phyloP scores from a whole-genome alignment of 176 grass and related monocot genomes.

The Tillandsia fasciculata region DNA sequence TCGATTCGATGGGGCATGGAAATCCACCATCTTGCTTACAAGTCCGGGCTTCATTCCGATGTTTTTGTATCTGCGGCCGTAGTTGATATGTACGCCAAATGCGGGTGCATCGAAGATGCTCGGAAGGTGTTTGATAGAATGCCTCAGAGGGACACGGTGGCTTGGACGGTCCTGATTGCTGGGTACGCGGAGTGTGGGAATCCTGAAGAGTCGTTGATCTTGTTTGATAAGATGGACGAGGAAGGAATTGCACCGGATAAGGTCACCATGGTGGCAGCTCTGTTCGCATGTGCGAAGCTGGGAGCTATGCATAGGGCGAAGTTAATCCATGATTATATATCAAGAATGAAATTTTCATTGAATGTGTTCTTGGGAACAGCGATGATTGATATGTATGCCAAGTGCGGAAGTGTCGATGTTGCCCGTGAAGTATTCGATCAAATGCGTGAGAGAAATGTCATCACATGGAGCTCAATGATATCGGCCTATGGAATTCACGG shows the following conservation, averaged over 20 bases:
- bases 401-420: neutral
- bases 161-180: neutral
- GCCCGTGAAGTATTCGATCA: neutral
- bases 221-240: neutral
- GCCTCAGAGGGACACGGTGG: neutral
- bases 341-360: neutral
- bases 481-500: neutral
- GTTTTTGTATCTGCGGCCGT: constrained; percentile 1
- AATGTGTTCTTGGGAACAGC: constrained; percentile 1
- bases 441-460: neutral
- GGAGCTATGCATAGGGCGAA: neutral
- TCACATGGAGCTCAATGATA: neutral
- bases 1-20: neutral
- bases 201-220: neutral
- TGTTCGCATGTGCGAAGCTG: neutral
- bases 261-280: neutral
- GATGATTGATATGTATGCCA: constrained; percentile 1
- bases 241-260: neutral
- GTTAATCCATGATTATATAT: neutral
- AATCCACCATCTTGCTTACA: neutral
- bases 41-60: constrained; percentile 1
- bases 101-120: neutral
- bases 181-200: neutral
- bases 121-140: neutral
- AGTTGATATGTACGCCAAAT: neutral